These are phyloP conservation scores for Arthrinium phaeospermum DNA, from an alignment of 2,329 filamentous ascomycete species.

Conservation along the genomic window DNA sequence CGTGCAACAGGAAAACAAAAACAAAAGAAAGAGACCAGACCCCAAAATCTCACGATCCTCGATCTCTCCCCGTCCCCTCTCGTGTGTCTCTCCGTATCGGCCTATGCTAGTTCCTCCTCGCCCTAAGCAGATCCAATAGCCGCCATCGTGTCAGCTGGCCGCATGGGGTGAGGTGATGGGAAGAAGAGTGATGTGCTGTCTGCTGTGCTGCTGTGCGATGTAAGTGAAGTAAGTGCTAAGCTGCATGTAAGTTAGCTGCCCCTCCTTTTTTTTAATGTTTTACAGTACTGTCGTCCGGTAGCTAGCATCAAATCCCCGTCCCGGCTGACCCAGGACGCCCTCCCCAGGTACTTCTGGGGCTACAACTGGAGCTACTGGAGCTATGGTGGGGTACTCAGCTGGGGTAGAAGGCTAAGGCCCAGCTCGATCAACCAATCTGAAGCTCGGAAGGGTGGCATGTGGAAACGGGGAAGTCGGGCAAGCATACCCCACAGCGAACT, in stretches of 20 bases:
- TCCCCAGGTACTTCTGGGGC: not conserved
- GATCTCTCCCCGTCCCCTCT: not conserved
- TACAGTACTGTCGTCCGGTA: not conserved
- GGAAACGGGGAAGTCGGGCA: not conserved
- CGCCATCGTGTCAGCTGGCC: not conserved
- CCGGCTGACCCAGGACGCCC: not conserved
- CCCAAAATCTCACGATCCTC: constrained; percentile 14
- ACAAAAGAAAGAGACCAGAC: not conserved
- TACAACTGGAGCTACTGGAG: not conserved
- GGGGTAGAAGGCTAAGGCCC: constrained; percentile 8
- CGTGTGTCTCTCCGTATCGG: not conserved
- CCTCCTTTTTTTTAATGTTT: not conserved
- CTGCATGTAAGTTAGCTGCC: not conserved
- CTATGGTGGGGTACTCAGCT: not conserved
- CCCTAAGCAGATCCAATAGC: not conserved
- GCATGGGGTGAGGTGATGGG: not conserved
- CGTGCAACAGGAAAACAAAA: constrained; percentile 7
- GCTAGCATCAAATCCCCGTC: not conserved
- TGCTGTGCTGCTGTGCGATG: not conserved
- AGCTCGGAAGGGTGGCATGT: constrained; percentile 5
- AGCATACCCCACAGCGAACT: not conserved
- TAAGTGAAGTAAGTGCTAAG: not conserved
- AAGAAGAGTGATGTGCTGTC: not conserved
- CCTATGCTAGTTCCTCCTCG: not conserved
- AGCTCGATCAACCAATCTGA: not conserved